Conservation (phyloP, 352 stramenopile species). For the Globisporangium apiculatum region DNA sequence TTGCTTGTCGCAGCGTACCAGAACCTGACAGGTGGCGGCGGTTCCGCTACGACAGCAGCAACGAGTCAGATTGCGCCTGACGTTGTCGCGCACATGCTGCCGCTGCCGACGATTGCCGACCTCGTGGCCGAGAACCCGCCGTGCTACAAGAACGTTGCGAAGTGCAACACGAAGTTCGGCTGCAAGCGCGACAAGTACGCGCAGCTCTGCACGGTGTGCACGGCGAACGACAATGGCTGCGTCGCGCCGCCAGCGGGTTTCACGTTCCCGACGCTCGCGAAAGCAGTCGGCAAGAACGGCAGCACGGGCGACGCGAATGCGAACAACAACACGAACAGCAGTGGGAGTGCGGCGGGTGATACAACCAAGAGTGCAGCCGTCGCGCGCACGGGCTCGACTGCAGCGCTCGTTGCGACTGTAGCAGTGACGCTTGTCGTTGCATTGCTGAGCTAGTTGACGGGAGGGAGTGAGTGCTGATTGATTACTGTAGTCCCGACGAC, state of each 20-base stretch:
- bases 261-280: conserved; percentile 39
- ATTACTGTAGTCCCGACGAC: too few relatives aligned
- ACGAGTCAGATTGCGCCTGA: conserved; percentile 27
- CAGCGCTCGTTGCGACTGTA: too few relatives aligned
- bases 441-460: too few relatives aligned
- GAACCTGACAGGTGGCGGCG: conserved; percentile 33
- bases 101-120: conserved; percentile 39
- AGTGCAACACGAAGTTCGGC: conserved; percentile 42
- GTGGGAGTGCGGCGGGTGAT: too few relatives aligned
- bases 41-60: conserved; percentile 4
- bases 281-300: conserved; percentile 42
- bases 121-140: conserved; percentile 46
- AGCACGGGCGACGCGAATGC: conserved; percentile 26
- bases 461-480: too few relatives aligned
- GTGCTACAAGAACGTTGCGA: conserved; percentile 60
- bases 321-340: conserved; percentile 7
- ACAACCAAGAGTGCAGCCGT: too few relatives aligned
- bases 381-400: too few relatives aligned
- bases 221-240: conserved; percentile 32
- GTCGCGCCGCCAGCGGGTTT: conserved; percentile 32
- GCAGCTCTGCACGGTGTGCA: conserved; percentile 59
- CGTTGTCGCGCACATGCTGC: conserved; percentile 35
- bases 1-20: conserved; percentile 51
- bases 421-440: too few relatives aligned
- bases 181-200: conserved; percentile 57